These are phyloP conservation scores for Senna siamea DNA, from an alignment of 306 rosid genomes.

Conservation along the genomic window DNA sequence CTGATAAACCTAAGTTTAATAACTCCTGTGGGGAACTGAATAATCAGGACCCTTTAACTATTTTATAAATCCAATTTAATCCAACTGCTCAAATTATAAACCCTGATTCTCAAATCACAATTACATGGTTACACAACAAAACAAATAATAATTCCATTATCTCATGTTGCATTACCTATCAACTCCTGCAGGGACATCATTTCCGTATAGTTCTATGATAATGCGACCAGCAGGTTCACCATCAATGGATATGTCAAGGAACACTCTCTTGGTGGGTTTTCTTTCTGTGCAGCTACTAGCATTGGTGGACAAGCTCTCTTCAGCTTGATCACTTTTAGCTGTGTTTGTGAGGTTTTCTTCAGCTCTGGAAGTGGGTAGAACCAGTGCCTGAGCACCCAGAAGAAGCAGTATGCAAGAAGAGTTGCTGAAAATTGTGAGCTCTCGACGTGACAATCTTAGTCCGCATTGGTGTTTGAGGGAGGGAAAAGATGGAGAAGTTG, in stretches of 20 bases:
- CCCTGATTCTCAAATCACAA: too few species aligned
- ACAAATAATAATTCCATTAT: neutral
- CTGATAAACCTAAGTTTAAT: too few species aligned
- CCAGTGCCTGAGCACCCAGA: conserved; percentile 50
- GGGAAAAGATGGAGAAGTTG: conserved; percentile 29
- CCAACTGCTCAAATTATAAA: neutral
- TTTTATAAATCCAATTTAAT: too few species aligned
- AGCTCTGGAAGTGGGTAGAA: conserved; percentile 53
- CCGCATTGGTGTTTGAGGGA: conserved; percentile 55
- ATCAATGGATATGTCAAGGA: conserved; percentile 73
- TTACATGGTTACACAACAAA: too few species aligned
- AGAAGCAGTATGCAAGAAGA: conserved; percentile 68
- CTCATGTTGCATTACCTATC: conserved; percentile 42
- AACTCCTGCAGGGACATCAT: conserved; percentile 63
- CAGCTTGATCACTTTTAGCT: neutral
- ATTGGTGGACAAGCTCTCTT: neutral
- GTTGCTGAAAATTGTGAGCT: conserved; percentile 60
- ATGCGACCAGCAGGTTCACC: conserved; percentile 74
- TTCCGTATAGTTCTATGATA: conserved; percentile 65
- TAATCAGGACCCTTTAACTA: too few species aligned
- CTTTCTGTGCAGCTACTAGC: conserved; percentile 50
- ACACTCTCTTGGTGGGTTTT: conserved; percentile 60
- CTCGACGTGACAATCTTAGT: conserved; percentile 68
- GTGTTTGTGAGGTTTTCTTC: neutral
- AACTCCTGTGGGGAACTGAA: too few species aligned